These are phyloP conservation scores for Dactylellina sp. DNA, from an alignment of 2,329 filamentous ascomycete species.

Conservation along the genomic window DNA sequence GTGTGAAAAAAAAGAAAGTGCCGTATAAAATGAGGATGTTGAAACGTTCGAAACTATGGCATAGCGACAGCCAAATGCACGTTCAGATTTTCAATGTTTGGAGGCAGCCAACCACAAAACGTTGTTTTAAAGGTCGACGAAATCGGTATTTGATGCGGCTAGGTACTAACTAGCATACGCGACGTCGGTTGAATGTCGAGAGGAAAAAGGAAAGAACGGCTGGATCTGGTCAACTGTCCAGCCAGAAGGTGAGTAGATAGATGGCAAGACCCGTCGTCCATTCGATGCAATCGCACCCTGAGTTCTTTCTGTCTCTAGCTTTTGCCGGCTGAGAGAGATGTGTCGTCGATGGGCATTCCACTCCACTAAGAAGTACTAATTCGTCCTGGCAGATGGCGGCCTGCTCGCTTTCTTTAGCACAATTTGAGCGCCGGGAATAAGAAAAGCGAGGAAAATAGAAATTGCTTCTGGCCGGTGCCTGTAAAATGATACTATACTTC, in stretches of 20 bases:
- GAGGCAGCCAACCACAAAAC: slow-evolving; percentile 52
- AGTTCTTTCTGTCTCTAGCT: slow-evolving; percentile 43
- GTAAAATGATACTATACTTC: slow-evolving; percentile 31
- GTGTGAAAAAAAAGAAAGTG: slow-evolving; percentile 54
- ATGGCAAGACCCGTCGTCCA: slow-evolving; percentile 38
- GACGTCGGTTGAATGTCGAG: slow-evolving; percentile 38
- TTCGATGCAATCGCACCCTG: slow-evolving; percentile 43
- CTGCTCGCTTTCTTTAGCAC: slow-evolving; percentile 28
- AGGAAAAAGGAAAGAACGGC: slow-evolving; percentile 40
- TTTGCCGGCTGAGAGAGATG: slow-evolving; percentile 29
- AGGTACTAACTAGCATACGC: slow-evolving; percentile 41
- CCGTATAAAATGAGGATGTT: slow-evolving; percentile 56
- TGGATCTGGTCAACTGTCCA: slow-evolving; percentile 49
- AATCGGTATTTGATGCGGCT: slow-evolving; percentile 54
- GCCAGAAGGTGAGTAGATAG: slow-evolving; percentile 42
- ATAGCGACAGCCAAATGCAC: slow-evolving; percentile 56
- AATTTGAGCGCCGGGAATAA: slow-evolving; percentile 28
- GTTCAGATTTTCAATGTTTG: slow-evolving; percentile 51
- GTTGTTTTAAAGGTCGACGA: slow-evolving; percentile 53
- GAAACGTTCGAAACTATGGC: slow-evolving; percentile 51
- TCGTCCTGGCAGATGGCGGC: too few relatives aligned
- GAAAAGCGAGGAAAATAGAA: slow-evolving; percentile 33
- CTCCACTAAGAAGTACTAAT: not conserved
- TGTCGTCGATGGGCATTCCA: slow-evolving; percentile 10
- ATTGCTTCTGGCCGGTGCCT: slow-evolving; percentile 47